These are phyloP conservation scores for Pythium dissotocum DNA, from an alignment of 352 stramenopile species.

Conservation along the genomic window DNA sequence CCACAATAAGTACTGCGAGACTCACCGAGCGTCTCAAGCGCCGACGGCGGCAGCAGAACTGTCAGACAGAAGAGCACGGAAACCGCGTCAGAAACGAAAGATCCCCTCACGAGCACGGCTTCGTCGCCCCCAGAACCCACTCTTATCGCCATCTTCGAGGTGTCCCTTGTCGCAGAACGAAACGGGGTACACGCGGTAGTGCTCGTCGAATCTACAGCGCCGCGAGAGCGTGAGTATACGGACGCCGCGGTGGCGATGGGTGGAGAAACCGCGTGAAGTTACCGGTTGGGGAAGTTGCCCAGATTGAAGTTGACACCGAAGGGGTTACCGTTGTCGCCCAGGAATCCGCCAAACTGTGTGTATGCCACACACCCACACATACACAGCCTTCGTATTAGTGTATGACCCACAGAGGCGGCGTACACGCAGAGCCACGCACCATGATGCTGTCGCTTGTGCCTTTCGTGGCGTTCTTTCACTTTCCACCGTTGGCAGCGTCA, in stretches of 20 bases:
- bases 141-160: slow-evolving; percentile 89
- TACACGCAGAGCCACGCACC: slow-evolving; percentile 5
- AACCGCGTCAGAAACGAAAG: neutral
- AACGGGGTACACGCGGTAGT: slow-evolving; percentile 86
- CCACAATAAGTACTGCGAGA: neutral
- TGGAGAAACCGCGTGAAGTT: neutral
- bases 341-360: slow-evolving; percentile 68
- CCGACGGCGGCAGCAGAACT: slow-evolving; percentile 97
- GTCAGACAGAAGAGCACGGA: slow-evolving; percentile 2
- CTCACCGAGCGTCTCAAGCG: slow-evolving; percentile 94
- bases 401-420: neutral
- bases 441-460: slow-evolving; percentile 7
- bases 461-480: slow-evolving; percentile 17
- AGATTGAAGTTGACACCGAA: slow-evolving; percentile 85
- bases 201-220: slow-evolving; percentile 73
- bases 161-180: slow-evolving; percentile 88
- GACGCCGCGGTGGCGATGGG: neutral
- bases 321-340: slow-evolving; percentile 68
- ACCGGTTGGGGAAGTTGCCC: slow-evolving; percentile 74
- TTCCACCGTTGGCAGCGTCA: slow-evolving; percentile 19
- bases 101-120: neutral
- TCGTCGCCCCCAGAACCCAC: slow-evolving; percentile 37
- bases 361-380: neutral
- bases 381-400: neutral
- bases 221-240: neutral